A percentile compares a stretch with the other conserved stretches of the same genome.
These are phyloP conservation scores for Fraxinus excelsior DNA, from an alignment of 257 asterid genomes.

Conservation along the genomic window DNA sequence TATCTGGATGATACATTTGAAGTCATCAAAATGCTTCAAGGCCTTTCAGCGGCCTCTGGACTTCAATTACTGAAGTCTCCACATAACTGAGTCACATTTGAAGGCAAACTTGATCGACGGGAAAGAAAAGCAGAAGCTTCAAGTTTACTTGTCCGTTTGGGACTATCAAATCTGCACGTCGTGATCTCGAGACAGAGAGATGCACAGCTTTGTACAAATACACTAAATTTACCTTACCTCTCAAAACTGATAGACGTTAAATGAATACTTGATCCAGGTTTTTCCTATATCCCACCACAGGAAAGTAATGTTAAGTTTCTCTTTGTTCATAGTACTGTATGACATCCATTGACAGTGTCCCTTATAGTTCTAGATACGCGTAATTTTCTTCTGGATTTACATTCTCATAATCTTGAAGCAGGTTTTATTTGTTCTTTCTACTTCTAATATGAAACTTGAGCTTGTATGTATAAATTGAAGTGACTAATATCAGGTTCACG, in stretches of 20 bases:
- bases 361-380: not conserved
- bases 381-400: not conserved
- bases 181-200: constrained; percentile 11
- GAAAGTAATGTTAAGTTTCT: constrained; percentile 6
- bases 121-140: not conserved
- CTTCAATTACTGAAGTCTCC: constrained; percentile 35
- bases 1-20: constrained; percentile 78
- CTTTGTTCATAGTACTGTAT: constrained; percentile 21
- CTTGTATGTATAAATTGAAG: not conserved
- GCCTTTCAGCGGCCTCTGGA: constrained; percentile 49
- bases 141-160: too few species aligned
- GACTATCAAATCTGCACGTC: too few species aligned
- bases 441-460: not conserved
- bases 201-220: constrained; percentile 27
- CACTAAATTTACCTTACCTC: constrained; percentile 7
- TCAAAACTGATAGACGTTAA: constrained; percentile 7
- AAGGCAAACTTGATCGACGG: constrained; percentile 25
- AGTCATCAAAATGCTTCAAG: constrained; percentile 70
- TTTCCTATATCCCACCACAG: not conserved
- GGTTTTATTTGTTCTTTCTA: not conserved
- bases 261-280: constrained; percentile 13
- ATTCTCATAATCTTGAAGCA: not conserved
- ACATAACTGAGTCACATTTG: constrained; percentile 35
- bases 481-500: not conserved
- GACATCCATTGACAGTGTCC: not conserved